phyloP scores from a whole-genome alignment of 805 yeast species.

The Cyberlindnera lachancei region DNA sequence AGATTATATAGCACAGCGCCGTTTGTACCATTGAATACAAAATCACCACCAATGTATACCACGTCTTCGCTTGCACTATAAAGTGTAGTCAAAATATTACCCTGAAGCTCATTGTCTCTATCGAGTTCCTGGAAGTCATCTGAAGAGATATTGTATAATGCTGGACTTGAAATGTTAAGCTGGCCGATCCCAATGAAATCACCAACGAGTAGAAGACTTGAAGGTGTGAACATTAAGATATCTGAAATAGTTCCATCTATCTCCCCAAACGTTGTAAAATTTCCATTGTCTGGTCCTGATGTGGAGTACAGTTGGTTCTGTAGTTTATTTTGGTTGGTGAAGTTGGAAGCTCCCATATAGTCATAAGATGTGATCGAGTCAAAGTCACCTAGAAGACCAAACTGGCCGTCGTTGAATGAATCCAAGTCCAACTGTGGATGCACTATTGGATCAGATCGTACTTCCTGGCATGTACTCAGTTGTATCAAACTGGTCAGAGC shows the following conservation, averaged over 20 bases:
- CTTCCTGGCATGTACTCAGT: neutral
- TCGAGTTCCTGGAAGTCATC: slow-evolving; percentile 22
- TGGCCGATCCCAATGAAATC: slow-evolving; percentile 17
- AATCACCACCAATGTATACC: slow-evolving; percentile 77
- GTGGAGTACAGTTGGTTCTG: slow-evolving; percentile 16
- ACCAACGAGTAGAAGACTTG: slow-evolving; percentile 27
- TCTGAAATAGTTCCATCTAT: slow-evolving; percentile 11
- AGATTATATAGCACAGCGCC: slow-evolving; percentile 63
- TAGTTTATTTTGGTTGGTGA: slow-evolving; percentile 18
- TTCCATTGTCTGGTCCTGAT: slow-evolving; percentile 6
- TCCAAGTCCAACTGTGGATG: slow-evolving; percentile 17
- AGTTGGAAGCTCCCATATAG: slow-evolving; percentile 29
- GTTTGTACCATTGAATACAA: slow-evolving; percentile 42
- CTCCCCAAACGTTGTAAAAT: slow-evolving; percentile 15
- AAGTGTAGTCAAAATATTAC: slow-evolving; percentile 36
- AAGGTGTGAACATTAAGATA: slow-evolving; percentile 25
- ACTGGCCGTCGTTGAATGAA: slow-evolving; percentile 13
- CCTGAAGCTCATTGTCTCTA: slow-evolving; percentile 20
- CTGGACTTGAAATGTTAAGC: slow-evolving; percentile 23
- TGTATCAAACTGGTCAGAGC: neutral
- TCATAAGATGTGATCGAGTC: slow-evolving; percentile 28
- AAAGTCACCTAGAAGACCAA: slow-evolving; percentile 29
- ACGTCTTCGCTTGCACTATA: slow-evolving; percentile 40
- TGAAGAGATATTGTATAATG: slow-evolving; percentile 26
- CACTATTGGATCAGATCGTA: neutral